Evolutionary conservation across 2,329 filamentous ascomycete species (phyloP).

Genomic region (Pseudocercospora eumusae): DNA sequence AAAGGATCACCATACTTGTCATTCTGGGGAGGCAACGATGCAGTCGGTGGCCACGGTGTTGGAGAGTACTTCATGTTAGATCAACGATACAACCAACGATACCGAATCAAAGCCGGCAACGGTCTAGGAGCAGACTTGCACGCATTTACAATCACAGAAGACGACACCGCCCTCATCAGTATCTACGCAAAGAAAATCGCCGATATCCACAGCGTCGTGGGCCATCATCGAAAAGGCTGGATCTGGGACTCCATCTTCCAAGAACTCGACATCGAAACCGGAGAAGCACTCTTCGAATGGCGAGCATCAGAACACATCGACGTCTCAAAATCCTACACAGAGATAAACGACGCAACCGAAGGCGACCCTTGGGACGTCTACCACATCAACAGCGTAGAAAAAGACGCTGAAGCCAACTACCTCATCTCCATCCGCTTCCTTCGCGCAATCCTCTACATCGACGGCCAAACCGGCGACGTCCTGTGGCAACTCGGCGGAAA

Average conservation of each 20-base stretch:
- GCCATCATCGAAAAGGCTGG: slow-evolving; percentile 38
- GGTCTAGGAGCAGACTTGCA: slow-evolving; percentile 45
- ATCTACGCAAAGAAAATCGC: slow-evolving; percentile 38
- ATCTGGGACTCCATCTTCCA: slow-evolving; percentile 41
- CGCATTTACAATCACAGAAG: slow-evolving; percentile 44
- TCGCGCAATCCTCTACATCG: slow-evolving; percentile 52
- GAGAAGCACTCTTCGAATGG: slow-evolving; percentile 60
- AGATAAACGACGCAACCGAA: slow-evolving; percentile 42
- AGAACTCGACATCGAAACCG: slow-evolving; percentile 53
- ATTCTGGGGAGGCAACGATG: slow-evolving; percentile 53
- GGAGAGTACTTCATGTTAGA: slow-evolving; percentile 51
- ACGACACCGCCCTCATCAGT: slow-evolving; percentile 47
- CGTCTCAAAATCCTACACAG: slow-evolving; percentile 46
- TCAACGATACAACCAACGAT: slow-evolving; percentile 38
- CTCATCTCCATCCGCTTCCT: slow-evolving; percentile 56
- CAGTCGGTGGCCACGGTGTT: slow-evolving; percentile 51
- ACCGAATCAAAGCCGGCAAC: slow-evolving; percentile 43
- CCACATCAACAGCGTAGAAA: slow-evolving; percentile 60
- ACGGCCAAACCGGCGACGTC: slow-evolving; percentile 50
- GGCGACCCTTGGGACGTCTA: slow-evolving; percentile 56
- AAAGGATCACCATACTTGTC: slow-evolving; percentile 50
- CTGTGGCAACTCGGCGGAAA: slow-evolving; percentile 53
- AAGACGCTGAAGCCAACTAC: slow-evolving; percentile 54
- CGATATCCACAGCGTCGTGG: slow-evolving; percentile 24
- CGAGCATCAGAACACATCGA: slow-evolving; percentile 55